Conservation (phyloP, 108 stramenopile genomes). For the Seminavis robusta region DNA sequence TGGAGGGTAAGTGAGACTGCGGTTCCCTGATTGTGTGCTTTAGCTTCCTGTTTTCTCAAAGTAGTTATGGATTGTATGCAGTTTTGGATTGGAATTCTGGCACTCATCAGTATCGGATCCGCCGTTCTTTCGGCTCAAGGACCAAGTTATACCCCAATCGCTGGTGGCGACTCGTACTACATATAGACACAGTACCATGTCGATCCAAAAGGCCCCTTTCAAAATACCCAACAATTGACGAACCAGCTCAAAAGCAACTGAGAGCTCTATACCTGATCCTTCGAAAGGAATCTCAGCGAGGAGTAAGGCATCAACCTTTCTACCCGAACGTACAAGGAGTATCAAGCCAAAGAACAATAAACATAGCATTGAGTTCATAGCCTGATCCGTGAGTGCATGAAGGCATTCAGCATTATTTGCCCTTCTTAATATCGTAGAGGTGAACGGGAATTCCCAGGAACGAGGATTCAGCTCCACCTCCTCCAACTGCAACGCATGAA, state of each 20-base stretch:
- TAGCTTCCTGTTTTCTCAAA: background rate
- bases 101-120: conserved; percentile 32
- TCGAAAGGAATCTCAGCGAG: too few species aligned
- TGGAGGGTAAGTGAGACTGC: conserved; percentile 22
- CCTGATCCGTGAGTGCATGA: too few species aligned
- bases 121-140: conserved; percentile 18
- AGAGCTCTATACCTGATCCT: too few species aligned
- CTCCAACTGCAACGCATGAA: conserved; percentile 62
- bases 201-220: too few species aligned
- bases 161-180: conserved; percentile 6
- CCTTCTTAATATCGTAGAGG: conserved; percentile 34
- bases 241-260: too few species aligned
- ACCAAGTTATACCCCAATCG: background rate
- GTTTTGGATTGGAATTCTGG: conserved; percentile 53
- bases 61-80: background rate
- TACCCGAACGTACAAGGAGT: too few species aligned
- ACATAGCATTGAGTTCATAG: too few species aligned
- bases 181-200: too few species aligned
- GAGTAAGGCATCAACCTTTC: too few species aligned
- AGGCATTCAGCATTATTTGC: background rate
- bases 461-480: conserved; percentile 49
- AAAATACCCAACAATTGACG: too few species aligned
- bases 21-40: background rate
- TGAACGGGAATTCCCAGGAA: conserved; percentile 70
- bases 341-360: too few species aligned